Conservation (phyloP, 1,139 yeast species). For the Yamadazyma taylorii region DNA sequence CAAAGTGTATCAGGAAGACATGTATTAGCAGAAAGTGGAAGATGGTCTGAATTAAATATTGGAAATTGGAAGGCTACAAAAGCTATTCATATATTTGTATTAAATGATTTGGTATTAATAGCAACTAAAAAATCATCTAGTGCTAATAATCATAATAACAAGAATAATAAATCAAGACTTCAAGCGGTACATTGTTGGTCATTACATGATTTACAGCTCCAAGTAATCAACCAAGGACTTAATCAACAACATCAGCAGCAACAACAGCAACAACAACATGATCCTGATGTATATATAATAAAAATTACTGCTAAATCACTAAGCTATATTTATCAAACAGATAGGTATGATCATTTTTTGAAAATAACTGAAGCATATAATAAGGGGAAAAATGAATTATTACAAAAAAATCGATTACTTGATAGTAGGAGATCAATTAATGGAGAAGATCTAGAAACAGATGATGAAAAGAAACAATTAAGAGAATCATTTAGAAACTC, state of each 20-base stretch:
- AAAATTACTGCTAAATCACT: conserved; percentile 49
- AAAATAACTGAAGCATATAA: conserved; percentile 59
- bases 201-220: conserved; percentile 57
- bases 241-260: too few relatives aligned
- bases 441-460: conserved; percentile 21
- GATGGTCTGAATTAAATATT: conserved; percentile 86
- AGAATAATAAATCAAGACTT: conserved; percentile 33
- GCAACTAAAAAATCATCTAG: conserved; percentile 59
- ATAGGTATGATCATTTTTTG: conserved; percentile 57
- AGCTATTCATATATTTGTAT: conserved; percentile 71
- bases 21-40: conserved; percentile 72
- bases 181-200: conserved; percentile 85
- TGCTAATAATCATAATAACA: conserved; percentile 18
- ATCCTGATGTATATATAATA: conserved; percentile 35
- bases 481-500: conserved; percentile 43
- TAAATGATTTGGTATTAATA: conserved; percentile 75
- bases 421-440: conserved; percentile 24
- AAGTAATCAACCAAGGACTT: conserved; percentile 33
- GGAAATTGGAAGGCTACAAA: conserved; percentile 85
- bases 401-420: conserved; percentile 47
- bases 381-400: conserved; percentile 63
- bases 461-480: conserved; percentile 42
- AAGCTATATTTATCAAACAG: conserved; percentile 65
- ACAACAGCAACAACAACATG: conserved; percentile 12
- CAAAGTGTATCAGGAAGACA: conserved; percentile 83